phyloP scores from a whole-genome alignment of 495 filamentous ascomycete genomes.

The Oidiodendron maius region DNA sequence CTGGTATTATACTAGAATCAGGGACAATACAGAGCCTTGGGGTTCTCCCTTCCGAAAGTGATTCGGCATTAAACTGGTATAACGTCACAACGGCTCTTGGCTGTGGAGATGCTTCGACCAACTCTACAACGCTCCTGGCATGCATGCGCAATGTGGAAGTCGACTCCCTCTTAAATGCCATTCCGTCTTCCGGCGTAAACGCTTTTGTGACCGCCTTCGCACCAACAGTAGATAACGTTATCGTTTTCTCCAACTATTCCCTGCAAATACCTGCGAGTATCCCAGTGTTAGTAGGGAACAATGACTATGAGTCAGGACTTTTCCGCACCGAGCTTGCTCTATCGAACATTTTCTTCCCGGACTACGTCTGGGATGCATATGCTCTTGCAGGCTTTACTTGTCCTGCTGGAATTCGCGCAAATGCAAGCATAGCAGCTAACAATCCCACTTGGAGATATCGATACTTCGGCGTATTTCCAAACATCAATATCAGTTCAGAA shows the following conservation, averaged over 20 bases:
- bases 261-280: constrained; percentile 25
- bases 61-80: constrained; percentile 27
- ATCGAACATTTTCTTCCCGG: constrained; percentile 20
- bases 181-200: not conserved
- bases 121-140: constrained; percentile 27
- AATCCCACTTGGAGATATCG: constrained; percentile 48
- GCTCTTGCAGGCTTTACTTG: constrained; percentile 41
- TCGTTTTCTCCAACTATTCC: constrained; percentile 43
- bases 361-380: constrained; percentile 32
- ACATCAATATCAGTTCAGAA: constrained; percentile 31
- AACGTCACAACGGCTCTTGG: constrained; percentile 34
- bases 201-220: constrained; percentile 33
- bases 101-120: constrained; percentile 26
- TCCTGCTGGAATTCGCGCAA: constrained; percentile 29
- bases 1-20: constrained; percentile 44
- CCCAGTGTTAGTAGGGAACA: constrained; percentile 41
- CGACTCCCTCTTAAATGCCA: constrained; percentile 22
- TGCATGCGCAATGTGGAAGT: constrained; percentile 39
- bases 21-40: constrained; percentile 43
- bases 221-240: constrained; percentile 38
- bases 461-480: constrained; percentile 44
- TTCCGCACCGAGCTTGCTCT: constrained; percentile 17
- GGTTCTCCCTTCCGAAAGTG: constrained; percentile 26
- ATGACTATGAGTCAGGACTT: constrained; percentile 42
- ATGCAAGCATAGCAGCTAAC: constrained; percentile 23